Evolutionary conservation across 257 asterid species (phyloP), one percentile per base, ranked within the genome.

Genomic region (Solanum tacnaense): DNA sequence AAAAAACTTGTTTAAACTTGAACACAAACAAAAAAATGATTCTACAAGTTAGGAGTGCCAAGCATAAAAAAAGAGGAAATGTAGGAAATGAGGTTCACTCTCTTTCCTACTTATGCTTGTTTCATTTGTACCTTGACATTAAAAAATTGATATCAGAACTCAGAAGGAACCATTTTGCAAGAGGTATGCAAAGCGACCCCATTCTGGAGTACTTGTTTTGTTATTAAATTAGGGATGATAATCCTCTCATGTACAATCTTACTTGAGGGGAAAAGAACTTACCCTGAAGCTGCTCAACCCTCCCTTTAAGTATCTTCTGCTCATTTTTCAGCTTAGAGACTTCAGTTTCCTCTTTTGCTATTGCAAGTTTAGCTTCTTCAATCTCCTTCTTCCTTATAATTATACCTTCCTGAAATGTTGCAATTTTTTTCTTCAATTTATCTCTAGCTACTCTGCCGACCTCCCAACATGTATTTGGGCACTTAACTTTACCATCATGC

Each of bases 391-490:
- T 93, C 88, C 99, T 94, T 87, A 96, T 62, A 84, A 84, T 89
- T 70, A 93, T 93, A 89, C 99, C 99, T 92, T 96, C 94, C 90
- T 92, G 89, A 90, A 91, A 95, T 56, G 93, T 93, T 74, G 93
- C 90, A 87, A 97, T 95, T 89, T 96, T 96, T 91, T 92, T 96
- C 94, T 74, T 94, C 94, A 97, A 90, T 88, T 92, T 96, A 85
- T 97, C 98, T 92, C 99, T 90, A 76, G 98, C 99, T 62, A 89
- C 95, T 91, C 94, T 94, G 85, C 99, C 99, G 88, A 96, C 95
- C 91, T 96, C 98, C 99, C 99, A 97, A 91, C 99, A 97, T 52
- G 98, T 93, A 89, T 97, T 95, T 60, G 91, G 89, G 92, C 99
- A 97, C 92, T 93, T 92, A 46, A 91, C 87, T 87, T 90, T 94